phyloP scores from a whole-genome alignment of 306 rosid genomes.

The Quercus dentata region DNA sequence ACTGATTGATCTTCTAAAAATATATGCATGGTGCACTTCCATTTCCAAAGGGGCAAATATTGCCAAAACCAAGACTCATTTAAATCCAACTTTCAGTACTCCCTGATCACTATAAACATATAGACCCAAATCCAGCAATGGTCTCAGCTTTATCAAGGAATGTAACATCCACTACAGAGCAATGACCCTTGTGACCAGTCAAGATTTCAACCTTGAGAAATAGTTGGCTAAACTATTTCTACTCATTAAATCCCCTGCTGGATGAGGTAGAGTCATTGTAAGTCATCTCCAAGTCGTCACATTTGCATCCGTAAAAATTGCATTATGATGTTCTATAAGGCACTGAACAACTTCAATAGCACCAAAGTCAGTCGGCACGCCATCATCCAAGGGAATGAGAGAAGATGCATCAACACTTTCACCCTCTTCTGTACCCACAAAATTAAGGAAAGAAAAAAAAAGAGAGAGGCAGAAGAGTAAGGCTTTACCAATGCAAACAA shows the following conservation, averaged over 20 bases:
- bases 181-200: conserved; percentile 13
- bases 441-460: conserved; percentile 2
- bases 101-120: not conserved
- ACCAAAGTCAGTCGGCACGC: conserved; percentile 67
- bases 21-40: not conserved
- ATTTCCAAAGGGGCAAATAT: not conserved
- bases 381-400: conserved; percentile 91
- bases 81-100: not conserved
- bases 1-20: not conserved
- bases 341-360: conserved; percentile 92
- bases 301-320: conserved; percentile 90
- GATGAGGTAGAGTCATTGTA: not conserved
- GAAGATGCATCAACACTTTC: conserved; percentile 71
- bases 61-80: not conserved
- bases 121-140: not conserved
- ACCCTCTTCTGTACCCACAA: conserved; percentile 55
- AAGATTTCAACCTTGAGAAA: not conserved
- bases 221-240: conserved; percentile 12
- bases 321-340: conserved; percentile 93
- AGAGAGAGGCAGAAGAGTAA: not conserved
- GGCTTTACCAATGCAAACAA: not conserved
- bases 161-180: not conserved
- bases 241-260: conserved; percentile 19
- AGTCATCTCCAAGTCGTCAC: conserved; percentile 89
- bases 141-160: not conserved